Base-by-base conservation (phyloP, 441 rosid species). In the Jatropha podagrica region DNA sequence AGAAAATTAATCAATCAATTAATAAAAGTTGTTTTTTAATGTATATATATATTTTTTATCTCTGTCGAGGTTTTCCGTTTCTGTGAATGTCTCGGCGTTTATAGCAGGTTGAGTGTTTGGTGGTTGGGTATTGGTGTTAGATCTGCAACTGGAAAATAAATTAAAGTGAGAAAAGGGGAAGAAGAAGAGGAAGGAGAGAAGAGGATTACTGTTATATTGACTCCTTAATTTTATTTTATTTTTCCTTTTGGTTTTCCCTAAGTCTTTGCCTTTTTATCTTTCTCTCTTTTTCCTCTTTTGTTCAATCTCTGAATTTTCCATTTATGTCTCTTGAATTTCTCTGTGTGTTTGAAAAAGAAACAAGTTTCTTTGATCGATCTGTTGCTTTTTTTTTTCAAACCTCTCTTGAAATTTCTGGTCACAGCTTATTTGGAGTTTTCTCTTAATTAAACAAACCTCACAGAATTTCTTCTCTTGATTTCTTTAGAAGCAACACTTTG, bases 71-170 rank as follows among this genome's bases (percentile, higher is more conserved):
- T 75, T 87, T 91, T 69, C 94, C 91, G 82, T 87, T 92, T 90
- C 85, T 51, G 87, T 91, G 94, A 87, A 75, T 91, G 91, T 85
- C 86, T 88, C 75, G 89, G 89, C 81, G 91, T 88, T 89, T 88
- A 81, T 85, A 81, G 90, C 88, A 85, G 87, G 74, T 78, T 77
- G 84, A 70, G 86, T 75, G 82, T 74, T 61, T 78, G 74, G 41
- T 76, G 76, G 59, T 72, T 79, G 71, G 59, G 67, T 75, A 61
- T 75, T 84, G 73, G 69, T 87, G 86, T 84, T 88, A 86, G 92
- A 91, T 91, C 93, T 91, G 89, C 91, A 84, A 84, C 88, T 74
- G 82, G 82, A 80, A 88, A 87, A 68, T 70, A 81, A 44, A 63
- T 11, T 23, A 49, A 15, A 71, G 14, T 15, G 3, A 60, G 46